These are phyloP conservation scores for Metschnikowia shivogae DNA, from an alignment of 805 yeast genomes.

Conservation along the genomic window DNA sequence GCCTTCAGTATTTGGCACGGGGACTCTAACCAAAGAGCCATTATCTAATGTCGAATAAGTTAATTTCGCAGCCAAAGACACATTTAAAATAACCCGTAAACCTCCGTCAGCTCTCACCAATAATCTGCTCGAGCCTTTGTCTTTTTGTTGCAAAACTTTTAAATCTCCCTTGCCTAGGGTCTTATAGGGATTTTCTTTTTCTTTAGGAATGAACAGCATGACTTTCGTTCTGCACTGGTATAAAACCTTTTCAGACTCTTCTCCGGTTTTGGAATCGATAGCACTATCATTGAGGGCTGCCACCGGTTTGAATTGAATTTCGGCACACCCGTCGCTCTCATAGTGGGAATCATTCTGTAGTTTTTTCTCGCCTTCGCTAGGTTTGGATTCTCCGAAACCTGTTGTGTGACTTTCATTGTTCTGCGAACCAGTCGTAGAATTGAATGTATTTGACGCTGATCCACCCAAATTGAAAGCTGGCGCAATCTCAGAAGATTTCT, in stretches of 20 bases:
- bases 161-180: conserved; percentile 79
- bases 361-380: background rate
- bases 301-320: conserved; percentile 40
- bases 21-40: conserved; percentile 63
- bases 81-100: conserved; percentile 71
- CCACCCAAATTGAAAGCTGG: background rate
- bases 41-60: conserved; percentile 60
- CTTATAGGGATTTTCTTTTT: conserved; percentile 49
- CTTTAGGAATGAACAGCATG: conserved; percentile 52
- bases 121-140: conserved; percentile 61
- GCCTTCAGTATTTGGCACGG: conserved; percentile 49
- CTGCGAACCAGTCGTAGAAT: conserved; percentile 5
- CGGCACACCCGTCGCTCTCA: conserved; percentile 37
- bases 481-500: background rate
- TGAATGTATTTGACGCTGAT: background rate
- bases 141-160: conserved; percentile 61
- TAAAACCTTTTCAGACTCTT: conserved; percentile 68
- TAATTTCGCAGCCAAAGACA: conserved; percentile 53
- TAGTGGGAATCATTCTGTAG: conserved; percentile 1
- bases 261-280: conserved; percentile 57
- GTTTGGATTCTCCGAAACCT: background rate
- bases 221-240: conserved; percentile 71
- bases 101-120: conserved; percentile 87
- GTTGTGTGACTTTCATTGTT: background rate
- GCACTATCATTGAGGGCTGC: conserved; percentile 39